phyloP scores from a whole-genome alignment of 805 yeast genomes.

The Wickerhamiella australiensis region DNA sequence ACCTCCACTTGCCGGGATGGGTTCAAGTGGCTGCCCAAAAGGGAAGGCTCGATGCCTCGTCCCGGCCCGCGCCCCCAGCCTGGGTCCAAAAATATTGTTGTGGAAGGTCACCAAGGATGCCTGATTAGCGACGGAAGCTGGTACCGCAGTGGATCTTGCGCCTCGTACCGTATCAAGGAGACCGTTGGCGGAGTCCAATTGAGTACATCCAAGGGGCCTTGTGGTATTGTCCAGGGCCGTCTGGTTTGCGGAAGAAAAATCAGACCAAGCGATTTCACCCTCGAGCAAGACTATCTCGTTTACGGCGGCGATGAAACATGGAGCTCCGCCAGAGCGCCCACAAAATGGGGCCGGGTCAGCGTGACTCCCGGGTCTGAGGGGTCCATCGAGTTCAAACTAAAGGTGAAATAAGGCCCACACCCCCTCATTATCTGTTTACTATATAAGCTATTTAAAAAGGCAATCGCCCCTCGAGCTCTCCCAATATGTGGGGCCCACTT shows the following conservation, averaged over 20 bases:
- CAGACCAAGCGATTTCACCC: constrained; percentile 46
- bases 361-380: constrained; percentile 36
- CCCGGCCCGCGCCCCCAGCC: constrained; percentile 21
- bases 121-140: constrained; percentile 77
- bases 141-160: constrained; percentile 75
- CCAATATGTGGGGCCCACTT: neutral
- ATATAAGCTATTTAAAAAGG: no score
- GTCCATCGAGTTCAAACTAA: constrained; percentile 30
- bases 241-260: constrained; percentile 29
- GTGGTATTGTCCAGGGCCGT: constrained; percentile 35
- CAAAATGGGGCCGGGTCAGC: constrained; percentile 36
- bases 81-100: constrained; percentile 29
- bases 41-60: constrained; percentile 20
- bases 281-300: constrained; percentile 34
- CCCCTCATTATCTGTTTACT: no score
- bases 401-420: constrained; percentile 22
- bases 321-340: constrained; percentile 42
- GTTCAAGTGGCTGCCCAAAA: constrained; percentile 64
- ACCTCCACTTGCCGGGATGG: constrained; percentile 61
- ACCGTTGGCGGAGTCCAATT: constrained; percentile 66
- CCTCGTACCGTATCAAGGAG: constrained; percentile 48
- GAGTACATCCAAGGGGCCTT: constrained; percentile 59
- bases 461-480: neutral
- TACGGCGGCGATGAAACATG: constrained; percentile 54
- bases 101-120: constrained; percentile 52